Base-by-base conservation (phyloP, 2,329 filamentous ascomycete genomes). In the Passalora sequoiae region DNA sequence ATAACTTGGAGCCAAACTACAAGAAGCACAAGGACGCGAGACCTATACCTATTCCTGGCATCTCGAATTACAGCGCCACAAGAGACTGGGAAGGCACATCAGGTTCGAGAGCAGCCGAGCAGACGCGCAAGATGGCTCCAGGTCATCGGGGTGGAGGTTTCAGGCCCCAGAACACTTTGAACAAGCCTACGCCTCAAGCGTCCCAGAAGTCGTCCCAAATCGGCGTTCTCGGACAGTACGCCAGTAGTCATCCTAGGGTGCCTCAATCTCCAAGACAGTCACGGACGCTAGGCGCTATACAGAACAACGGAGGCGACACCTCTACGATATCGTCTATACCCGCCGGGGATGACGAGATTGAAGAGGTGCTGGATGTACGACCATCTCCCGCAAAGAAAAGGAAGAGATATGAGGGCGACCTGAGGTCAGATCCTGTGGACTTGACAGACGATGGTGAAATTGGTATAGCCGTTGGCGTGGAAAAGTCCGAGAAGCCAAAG, bases 181-280 rank as follows among this genome's bases (percentile, higher is more conserved):
- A 13, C 28, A 27, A 43, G 8, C 8, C 12, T 19, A 25, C 46
- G 27, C 27, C 33, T 20, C 49, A 52, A 35, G 30, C 44, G 22
- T 32, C 39, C 2, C 36, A 36, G 38, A 46, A 43, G 47, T 7
- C 17, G 24, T 16, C 46, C 19, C 9, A 12, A 8, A 36, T 21
- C 5, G 27, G 21, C 15, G 4, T 36, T 24, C 20, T 12, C 7
- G 4, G 12, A 24, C 3, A 21, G 13, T 36, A 20, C 20, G 3
- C 9, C 19, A 7, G 24, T n/a, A n/a, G n/a, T n/a, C n/a, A n/a
- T n/a, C n/a, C n/a, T n/a, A n/a, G n/a, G n/a, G n/a, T n/a, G n/a
- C n/a, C n/a, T n/a, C n/a, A n/a, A n/a, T n/a, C n/a, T n/a, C n/a
- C n/a, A n/a, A n/a, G n/a, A n/a, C n/a, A n/a, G n/a, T n/a, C n/a